Percentiles rank a stretch among this genome's conserved stretches.
phyloP scores from a whole-genome alignment of 192 early-diverging fungal genomes.

The Rhizophagus clarus region DNA sequence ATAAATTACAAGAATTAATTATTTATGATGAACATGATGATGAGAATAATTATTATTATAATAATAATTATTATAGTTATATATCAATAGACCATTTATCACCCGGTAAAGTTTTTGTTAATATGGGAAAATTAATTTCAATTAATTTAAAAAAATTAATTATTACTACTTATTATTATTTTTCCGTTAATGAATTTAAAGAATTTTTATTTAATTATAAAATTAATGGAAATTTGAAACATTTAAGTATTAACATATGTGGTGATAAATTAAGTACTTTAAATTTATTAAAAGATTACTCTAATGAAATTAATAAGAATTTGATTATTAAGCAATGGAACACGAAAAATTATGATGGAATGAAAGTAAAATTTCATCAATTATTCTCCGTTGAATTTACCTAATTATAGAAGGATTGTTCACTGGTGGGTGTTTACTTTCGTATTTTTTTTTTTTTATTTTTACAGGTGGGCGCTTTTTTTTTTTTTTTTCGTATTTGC shows the following conservation, averaged over 20 bases:
- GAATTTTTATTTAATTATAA: not conserved
- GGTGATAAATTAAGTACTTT: not conserved
- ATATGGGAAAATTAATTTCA: not conserved
- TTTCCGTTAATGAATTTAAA: not conserved
- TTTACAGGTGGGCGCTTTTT: no score
- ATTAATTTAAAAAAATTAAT: not conserved
- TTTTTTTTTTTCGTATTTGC: no score
- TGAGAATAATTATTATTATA: not conserved
- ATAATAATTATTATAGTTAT: not conserved
- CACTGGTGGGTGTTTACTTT: no score
- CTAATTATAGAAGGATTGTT: no score
- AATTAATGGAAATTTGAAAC: not conserved
- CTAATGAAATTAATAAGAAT: not conserved
- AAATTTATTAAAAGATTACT: not conserved
- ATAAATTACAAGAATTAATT: not conserved
- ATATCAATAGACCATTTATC: not conserved
- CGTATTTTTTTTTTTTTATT: no score
- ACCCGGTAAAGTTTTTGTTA: not conserved
- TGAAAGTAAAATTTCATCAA: not conserved
- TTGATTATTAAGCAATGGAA: not conserved
- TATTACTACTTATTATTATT: no score
- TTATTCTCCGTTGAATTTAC: not conserved
- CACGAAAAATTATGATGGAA: not conserved
- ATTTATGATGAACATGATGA: not conserved
- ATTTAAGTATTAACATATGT: not conserved